Conservation (phyloP, 306 rosid species). For the Albizia julibrissin region DNA sequence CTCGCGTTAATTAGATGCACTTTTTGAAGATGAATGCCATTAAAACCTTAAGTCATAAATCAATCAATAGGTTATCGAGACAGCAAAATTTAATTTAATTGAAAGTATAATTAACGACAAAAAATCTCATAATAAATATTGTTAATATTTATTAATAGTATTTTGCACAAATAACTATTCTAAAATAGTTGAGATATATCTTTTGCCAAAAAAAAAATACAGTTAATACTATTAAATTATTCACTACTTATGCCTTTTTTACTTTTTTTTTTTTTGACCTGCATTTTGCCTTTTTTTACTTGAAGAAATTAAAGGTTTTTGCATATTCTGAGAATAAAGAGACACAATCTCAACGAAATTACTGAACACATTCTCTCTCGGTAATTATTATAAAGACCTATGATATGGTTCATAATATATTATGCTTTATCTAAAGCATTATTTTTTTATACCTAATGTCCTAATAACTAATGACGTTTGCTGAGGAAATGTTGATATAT, state of each 20-base stretch:
- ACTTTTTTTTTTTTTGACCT: no score
- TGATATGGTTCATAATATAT: no score
- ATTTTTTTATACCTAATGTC: no score
- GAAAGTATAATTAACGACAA: not conserved
- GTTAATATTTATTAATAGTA: not conserved
- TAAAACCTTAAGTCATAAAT: not conserved
- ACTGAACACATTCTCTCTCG: not conserved
- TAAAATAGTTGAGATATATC: no score
- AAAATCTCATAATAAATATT: not conserved
- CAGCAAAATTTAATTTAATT: not conserved
- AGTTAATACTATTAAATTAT: no score
- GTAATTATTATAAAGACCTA: no score
- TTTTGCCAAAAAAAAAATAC: no score
- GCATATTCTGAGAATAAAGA: not conserved
- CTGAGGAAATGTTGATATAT: no score
- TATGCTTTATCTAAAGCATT: no score
- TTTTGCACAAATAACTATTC: not conserved
- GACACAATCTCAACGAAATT: not conserved
- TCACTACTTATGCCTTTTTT: no score
- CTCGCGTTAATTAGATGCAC: not conserved
- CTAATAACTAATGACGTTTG: no score
- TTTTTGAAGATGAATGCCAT: not conserved
- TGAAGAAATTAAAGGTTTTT: not conserved
- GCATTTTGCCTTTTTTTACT: not conserved
- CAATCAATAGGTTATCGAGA: not conserved